These are phyloP conservation scores for Hordeum vulgare DNA, from an alignment of 176 grass and related monocot genomes.

Conservation along the genomic window MorexV3_pseudomolecules_assembly NC_058523.1:205522031-205522530, in stretches of 20 bases:
- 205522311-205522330: conserved; percentile 68
- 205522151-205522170: not conserved
- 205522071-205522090: not conserved
- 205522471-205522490: no score
- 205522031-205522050: not conserved
- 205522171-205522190: not conserved
- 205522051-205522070: not conserved
- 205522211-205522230: not conserved
- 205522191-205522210: not conserved
- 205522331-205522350: conserved; percentile 19
- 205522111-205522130: not conserved
- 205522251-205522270: conserved; percentile 90
- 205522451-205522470: no score
- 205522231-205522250: conserved; percentile 21
- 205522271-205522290: conserved; percentile 86
- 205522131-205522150: not conserved
- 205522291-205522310: conserved; percentile 76
- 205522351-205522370: conserved; percentile 51
- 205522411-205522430: no score
- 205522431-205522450: no score
- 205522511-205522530: no score
- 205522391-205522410: no score
- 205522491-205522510: no score
- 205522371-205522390: conserved; percentile 49
- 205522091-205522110: not conserved